These are phyloP conservation scores for Yamadazyma pseudoaaseri DNA, from an alignment of 1,139 yeast genomes.

Conservation along the genomic window DNA sequence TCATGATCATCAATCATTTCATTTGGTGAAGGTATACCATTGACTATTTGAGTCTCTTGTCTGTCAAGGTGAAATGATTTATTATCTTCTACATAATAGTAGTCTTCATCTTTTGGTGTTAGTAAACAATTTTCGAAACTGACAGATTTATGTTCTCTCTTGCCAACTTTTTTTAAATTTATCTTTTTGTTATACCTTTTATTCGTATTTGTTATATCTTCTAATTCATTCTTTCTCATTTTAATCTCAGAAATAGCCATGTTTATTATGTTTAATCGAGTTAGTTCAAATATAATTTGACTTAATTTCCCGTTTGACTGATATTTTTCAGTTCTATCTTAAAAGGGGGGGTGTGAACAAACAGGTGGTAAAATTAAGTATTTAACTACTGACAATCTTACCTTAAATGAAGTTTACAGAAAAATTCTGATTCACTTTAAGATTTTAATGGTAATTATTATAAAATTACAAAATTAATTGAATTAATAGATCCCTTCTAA, in stretches of 20 bases:
- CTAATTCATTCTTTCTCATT: conserved; percentile 34
- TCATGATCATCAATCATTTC: background rate
- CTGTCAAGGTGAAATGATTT: background rate
- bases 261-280: background rate
- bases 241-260: conserved; percentile 19
- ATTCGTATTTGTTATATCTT: conserved; percentile 36
- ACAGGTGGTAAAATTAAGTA: too few relatives aligned
- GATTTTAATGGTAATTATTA: too few relatives aligned
- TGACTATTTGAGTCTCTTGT: background rate
- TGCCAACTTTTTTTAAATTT: conserved; percentile 11
- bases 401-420: too few relatives aligned
- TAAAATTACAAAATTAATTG: too few relatives aligned
- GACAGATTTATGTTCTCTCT: conserved; percentile 12
- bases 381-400: too few relatives aligned
- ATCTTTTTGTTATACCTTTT: conserved; percentile 15
- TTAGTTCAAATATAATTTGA: background rate
- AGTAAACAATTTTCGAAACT: conserved; percentile 32
- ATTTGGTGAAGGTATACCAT: conserved; percentile 3
- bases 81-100: conserved; percentile 18
- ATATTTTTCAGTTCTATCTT: too few relatives aligned
- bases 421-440: too few relatives aligned
- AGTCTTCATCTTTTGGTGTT: conserved; percentile 47
- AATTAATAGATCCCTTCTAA: background rate
- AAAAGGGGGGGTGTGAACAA: too few relatives aligned
- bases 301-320: too few relatives aligned